Conservation (phyloP, 345 rosid species). For the Murraya koenigii region DNA sequence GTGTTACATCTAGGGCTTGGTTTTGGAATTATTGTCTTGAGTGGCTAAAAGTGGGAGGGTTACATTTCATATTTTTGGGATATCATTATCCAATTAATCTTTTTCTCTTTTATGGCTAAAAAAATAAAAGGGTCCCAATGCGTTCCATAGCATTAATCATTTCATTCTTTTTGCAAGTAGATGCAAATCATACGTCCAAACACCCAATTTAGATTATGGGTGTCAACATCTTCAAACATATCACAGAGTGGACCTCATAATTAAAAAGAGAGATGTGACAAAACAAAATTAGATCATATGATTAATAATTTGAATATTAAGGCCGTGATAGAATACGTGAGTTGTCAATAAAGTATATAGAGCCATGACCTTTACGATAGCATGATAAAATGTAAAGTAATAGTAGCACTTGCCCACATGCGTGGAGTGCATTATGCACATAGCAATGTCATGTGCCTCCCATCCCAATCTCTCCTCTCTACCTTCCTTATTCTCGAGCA, state of each 20-base stretch:
- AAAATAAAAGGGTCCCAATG: neutral
- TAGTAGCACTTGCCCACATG: neutral
- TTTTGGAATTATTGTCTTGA: neutral
- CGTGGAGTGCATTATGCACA: neutral
- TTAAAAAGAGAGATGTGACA: neutral
- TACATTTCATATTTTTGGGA: neutral
- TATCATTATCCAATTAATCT: neutral
- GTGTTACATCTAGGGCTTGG: neutral
- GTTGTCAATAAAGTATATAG: neutral
- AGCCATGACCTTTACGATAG: neutral
- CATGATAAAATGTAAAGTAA: neutral
- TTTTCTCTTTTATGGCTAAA: neutral
- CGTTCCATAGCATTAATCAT: neutral
- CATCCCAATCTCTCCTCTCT: neutral
- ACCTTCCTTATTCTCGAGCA: neutral
- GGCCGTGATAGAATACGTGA: neutral
- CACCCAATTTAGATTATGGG: neutral
- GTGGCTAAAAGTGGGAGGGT: neutral
- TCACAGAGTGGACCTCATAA: neutral
- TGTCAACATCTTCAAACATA: neutral
- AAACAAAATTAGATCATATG: neutral
- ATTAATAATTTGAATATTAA: neutral
- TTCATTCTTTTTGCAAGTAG: neutral
- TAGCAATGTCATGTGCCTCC: neutral
- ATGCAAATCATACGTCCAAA: neutral